A percentile compares a stretch with the other conserved stretches of the same genome.
Conservation (phyloP, 2,329 filamentous ascomycete genomes). For the Teratosphaeria gauchensis region DNA sequence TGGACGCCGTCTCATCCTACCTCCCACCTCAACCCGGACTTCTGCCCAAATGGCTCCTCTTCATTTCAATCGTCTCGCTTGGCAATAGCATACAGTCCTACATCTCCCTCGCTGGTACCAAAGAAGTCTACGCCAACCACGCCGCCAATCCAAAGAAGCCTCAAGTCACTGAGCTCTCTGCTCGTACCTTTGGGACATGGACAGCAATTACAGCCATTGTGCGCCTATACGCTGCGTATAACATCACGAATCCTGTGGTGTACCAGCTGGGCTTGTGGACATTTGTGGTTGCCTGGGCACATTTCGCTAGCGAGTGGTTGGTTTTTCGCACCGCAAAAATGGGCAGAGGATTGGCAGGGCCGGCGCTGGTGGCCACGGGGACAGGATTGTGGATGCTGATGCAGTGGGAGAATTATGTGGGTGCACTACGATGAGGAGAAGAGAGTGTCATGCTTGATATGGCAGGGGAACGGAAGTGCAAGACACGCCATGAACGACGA, state of each 20-base stretch:
- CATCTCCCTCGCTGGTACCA: constrained; percentile 66
- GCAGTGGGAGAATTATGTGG: constrained; percentile 46
- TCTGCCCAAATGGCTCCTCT: constrained; percentile 56
- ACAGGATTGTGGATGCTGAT: constrained; percentile 52
- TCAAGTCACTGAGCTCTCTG: constrained; percentile 60
- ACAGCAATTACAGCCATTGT: constrained; percentile 69
- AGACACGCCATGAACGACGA: background rate
- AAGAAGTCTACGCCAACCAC: constrained; percentile 71
- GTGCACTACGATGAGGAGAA: background rate
- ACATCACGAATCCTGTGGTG: constrained; percentile 60
- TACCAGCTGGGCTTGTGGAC: constrained; percentile 78
- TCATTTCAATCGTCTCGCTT: constrained; percentile 69
- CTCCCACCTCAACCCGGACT: constrained; percentile 41
- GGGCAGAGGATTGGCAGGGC: constrained; percentile 48
- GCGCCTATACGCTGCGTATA: constrained; percentile 73
- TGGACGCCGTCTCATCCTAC: constrained; percentile 24
- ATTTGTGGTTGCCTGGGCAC: constrained; percentile 65
- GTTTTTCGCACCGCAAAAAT: constrained; percentile 67
- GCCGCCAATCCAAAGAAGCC: constrained; percentile 28
- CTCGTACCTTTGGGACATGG: constrained; percentile 79
- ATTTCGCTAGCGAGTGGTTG: constrained; percentile 74
- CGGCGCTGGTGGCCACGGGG: constrained; percentile 47
- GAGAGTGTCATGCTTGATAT: background rate
- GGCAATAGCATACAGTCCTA: constrained; percentile 83
- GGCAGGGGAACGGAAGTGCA: background rate